phyloP scores from a whole-genome alignment of 768 basidiomycete species.

The Glaciozyma antarctica region DNA sequence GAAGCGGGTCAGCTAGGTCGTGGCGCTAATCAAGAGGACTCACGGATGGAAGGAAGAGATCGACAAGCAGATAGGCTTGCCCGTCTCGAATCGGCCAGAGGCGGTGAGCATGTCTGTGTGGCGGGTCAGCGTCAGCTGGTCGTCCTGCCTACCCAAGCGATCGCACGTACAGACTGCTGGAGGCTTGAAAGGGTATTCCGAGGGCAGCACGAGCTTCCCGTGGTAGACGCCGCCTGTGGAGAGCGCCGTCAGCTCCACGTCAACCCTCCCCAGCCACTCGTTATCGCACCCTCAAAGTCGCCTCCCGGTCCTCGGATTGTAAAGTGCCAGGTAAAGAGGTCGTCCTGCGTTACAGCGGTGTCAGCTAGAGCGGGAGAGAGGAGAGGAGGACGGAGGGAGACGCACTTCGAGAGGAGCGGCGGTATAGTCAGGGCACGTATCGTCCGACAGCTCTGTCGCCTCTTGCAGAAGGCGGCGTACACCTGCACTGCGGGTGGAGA shows the following conservation, averaged over 20 bases:
- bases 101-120: slow-evolving; percentile 90
- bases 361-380: background rate
- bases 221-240: slow-evolving; percentile 77
- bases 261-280: background rate
- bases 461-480: slow-evolving; percentile 92
- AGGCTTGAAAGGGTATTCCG: slow-evolving; percentile 73
- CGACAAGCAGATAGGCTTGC: slow-evolving; percentile 64
- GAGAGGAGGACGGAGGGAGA: background rate
- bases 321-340: slow-evolving; percentile 79
- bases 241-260: background rate
- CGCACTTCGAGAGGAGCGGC: slow-evolving; percentile 64
- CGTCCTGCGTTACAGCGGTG: slow-evolving; percentile 44
- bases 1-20: background rate
- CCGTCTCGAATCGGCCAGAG: slow-evolving; percentile 90
- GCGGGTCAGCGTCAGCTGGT: no score
- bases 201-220: slow-evolving; percentile 48
- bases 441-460: slow-evolving; percentile 74
- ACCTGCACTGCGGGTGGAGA: slow-evolving; percentile 21
- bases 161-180: slow-evolving; percentile 45
- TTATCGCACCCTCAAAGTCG: slow-evolving; percentile 56
- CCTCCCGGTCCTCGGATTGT: slow-evolving; percentile 81
- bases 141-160: no score
- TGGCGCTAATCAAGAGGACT: background rate
- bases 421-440: slow-evolving; percentile 74
- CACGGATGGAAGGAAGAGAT: slow-evolving; percentile 47